These are phyloP conservation scores for Stagonosporopsis vannaccii DNA, from an alignment of 2,329 filamentous ascomycete species.

Conservation along the genomic window DNA sequence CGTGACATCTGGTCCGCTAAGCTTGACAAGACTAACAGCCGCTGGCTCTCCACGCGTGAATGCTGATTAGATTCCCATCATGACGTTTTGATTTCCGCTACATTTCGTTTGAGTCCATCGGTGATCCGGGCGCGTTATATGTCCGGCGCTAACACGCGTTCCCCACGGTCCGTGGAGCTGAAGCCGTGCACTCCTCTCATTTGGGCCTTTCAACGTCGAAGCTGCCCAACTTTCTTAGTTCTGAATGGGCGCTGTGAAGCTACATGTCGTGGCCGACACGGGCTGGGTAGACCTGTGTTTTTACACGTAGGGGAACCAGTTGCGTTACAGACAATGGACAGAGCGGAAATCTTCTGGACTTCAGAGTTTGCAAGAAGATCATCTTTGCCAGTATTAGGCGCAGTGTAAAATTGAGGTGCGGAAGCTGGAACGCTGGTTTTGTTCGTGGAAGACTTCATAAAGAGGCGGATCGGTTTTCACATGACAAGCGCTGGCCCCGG, in stretches of 20 bases:
- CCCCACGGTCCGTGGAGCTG: constrained; percentile 1
- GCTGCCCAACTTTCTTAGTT: not conserved
- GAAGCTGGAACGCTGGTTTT: not conserved
- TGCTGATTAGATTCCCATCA: constrained; percentile 6
- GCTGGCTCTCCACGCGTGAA: constrained; percentile 6
- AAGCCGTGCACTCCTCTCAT: not conserved
- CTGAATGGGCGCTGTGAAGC: not conserved
- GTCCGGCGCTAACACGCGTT: constrained; percentile 7
- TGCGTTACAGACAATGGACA: not conserved
- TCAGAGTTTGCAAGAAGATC: too few species aligned
- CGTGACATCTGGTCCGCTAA: constrained; percentile 29
- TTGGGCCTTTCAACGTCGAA: not conserved
- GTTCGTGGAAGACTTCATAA: not conserved
- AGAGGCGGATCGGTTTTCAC: not conserved
- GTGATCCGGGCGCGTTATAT: not conserved
- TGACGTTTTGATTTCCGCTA: constrained; percentile 12
- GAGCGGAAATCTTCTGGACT: not conserved
- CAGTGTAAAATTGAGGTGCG: not conserved
- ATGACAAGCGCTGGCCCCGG: not conserved
- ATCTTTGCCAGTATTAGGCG: too few species aligned
- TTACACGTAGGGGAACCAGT: not conserved
- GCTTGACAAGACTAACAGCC: constrained; percentile 5
- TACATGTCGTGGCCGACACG: not conserved
- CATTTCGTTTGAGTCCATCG: constrained; percentile 6
- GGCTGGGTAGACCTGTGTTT: too few species aligned